phyloP scores from a whole-genome alignment of 352 stramenopile genomes.

The Phytopythium helicoides region DNA sequence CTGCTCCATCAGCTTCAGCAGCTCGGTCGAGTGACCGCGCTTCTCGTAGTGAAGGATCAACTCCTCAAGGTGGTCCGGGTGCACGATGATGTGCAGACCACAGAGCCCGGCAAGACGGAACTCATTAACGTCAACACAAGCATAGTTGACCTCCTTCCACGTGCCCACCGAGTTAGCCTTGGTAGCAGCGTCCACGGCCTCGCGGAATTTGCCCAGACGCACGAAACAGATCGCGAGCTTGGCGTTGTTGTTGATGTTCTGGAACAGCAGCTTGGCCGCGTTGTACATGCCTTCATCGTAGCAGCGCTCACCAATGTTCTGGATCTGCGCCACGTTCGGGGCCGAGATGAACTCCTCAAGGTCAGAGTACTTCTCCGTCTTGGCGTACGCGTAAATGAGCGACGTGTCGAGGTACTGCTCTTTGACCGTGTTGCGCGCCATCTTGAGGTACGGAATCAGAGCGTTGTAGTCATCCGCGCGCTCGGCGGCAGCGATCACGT shows the following conservation, averaged over 20 bases:
- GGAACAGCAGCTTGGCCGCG: slow-evolving; percentile 98
- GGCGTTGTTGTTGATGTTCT: slow-evolving; percentile 99
- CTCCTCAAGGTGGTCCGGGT: slow-evolving; percentile 99
- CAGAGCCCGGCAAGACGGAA: slow-evolving; percentile 98
- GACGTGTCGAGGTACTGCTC: slow-evolving; percentile 99
- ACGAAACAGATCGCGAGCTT: slow-evolving; percentile 99
- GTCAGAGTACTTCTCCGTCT: slow-evolving; percentile 98
- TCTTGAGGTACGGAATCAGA: slow-evolving; percentile 98
- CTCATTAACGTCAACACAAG: slow-evolving; percentile 97
- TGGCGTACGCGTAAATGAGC: slow-evolving; percentile 99
- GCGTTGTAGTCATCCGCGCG: slow-evolving; percentile 96
- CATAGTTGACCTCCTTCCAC: slow-evolving; percentile 99
- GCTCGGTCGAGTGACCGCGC: slow-evolving; percentile 94
- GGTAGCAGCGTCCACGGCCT: slow-evolving; percentile 98
- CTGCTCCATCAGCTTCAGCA: slow-evolving; percentile 98
- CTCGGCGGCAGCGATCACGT: slow-evolving; percentile 97
- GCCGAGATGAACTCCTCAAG: slow-evolving; percentile 99
- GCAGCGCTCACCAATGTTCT: slow-evolving; percentile 97
- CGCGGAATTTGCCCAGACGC: slow-evolving; percentile 97
- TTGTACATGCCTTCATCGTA: slow-evolving; percentile 99
- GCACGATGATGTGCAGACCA: slow-evolving; percentile 99
- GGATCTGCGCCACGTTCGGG: slow-evolving; percentile 99
- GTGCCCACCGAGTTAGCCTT: slow-evolving; percentile 99
- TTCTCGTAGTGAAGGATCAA: slow-evolving; percentile 99
- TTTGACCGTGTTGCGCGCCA: slow-evolving; percentile 99